Evolutionary conservation across 345 rosid genomes (phyloP), one percentile per base, ranked within the genome.

Genomic region (Iberis pinnata): DNA sequence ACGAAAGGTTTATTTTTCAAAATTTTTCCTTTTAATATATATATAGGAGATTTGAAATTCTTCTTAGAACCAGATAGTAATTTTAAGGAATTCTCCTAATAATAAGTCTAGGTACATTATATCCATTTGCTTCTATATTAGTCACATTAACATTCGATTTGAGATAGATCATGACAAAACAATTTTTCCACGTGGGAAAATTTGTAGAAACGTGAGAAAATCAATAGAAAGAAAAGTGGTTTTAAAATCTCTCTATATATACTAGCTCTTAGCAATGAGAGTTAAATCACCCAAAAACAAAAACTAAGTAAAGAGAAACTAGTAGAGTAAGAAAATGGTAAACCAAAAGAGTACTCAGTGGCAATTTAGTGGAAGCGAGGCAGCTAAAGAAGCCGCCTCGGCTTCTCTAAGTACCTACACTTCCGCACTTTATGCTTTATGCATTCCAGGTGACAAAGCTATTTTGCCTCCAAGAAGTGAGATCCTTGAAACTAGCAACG

Each of bases 391-490:
- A 2, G 51, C 73, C 1, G 15, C 76, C 0, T 43, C 41, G 0
- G 42, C 63, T 17, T 69, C 73, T 0, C 33, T 82, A 38, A 74
- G 80, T 29, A 63, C 68, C 12, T 41, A 61, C 49, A 41, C 78
- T 33, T 9, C 40, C 40, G 8, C 15, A 27, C 17, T 86, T 7
- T 35, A 36, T 10, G 69, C 8, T 7, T 57, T 68, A 9, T 59
- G 80, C 8, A 44, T 70, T 49, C 27, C 54, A 5, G 59, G 61
- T 1, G 78, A 75, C 9, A 53, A 75, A 24, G n/a, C 65, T 1
- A 49, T 68, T 15, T 32, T 83, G 12, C 80, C 78, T 0, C 72
- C 82, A 1, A 78, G 58, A 37, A 74, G 54, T 4, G 83, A 81
- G 10, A 73, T 73, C 12, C 76, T 84, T 2, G 75, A 89, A 14